Evolutionary conservation across 495 filamentous ascomycete genomes (phyloP), one percentile per base, ranked within the genome.

Genomic region (Neurospora discreta): DNA sequence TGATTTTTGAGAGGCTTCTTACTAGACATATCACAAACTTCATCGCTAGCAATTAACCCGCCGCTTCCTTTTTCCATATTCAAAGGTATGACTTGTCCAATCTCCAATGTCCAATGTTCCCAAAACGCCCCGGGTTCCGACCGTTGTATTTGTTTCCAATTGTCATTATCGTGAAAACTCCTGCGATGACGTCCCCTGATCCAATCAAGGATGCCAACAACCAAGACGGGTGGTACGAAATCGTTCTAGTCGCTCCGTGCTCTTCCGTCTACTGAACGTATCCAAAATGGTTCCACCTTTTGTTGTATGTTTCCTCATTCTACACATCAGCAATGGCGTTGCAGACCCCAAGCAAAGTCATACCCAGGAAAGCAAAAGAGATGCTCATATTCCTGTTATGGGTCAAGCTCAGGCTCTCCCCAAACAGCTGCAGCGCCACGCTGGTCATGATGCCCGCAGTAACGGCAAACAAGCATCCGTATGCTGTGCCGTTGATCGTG

Each of bases 381-480:
- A 96, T 93, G 76, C 92, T 93, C 78, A 98, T 80, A 67, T 88
- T 87, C 70, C 89, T 86, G 73, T 90, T 90, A 81, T 98, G 95
- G 58, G 91, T 92, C 75, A 97, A 78, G 39, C 88, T 89, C 76
- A 97, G 80, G 44, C 91, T 92, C 82, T 99, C 94, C 15, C 89
- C 89, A 78, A 97, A 97, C 3, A 99, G 83, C 81, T 95, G 92
- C 77, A 99, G 80, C 7, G 90, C 94, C 39, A 99, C 95, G 71
- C 89, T 94, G 39, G 91, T 90, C 95, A 99, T 98, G 72, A 99
- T 94, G 1, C 95, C 95, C 0, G 94, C 91, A 0, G 93, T 97
- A 23, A 89, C 85, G 23, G 94, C 93, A 80, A 99, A 98, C 83
- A 98, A 89, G 46, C 89, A 88, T 3, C 93, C 95, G 79, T 99